Percentiles rank a stretch among this genome's conserved stretches.
Evolutionary conservation across 2,329 filamentous ascomycete species (phyloP).

Genomic region (Niveomyces coronatus): DNA sequence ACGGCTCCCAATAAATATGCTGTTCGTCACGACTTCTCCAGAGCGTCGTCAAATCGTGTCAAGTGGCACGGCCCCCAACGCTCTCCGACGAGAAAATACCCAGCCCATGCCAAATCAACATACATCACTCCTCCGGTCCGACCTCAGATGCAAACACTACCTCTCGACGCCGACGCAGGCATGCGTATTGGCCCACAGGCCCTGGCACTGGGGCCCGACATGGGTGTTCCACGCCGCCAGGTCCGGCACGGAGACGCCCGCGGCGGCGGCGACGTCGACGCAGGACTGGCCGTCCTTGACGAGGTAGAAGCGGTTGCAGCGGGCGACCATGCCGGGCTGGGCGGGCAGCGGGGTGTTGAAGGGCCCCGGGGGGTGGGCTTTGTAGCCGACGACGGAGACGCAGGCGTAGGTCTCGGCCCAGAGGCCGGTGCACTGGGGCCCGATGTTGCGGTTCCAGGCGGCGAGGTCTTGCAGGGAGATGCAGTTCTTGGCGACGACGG

Average conservation of each 20-base stretch:
- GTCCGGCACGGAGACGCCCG: constrained; percentile 1
- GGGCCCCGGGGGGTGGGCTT: neutral
- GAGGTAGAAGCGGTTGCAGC: constrained; percentile 10
- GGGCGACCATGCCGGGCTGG: constrained; percentile 11
- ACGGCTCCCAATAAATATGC: no score
- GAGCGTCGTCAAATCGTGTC: no score
- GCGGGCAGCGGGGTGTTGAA: constrained; percentile 10
- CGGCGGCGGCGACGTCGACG: neutral
- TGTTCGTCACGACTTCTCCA: no score
- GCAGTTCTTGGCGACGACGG: constrained; percentile 1
- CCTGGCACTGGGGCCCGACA: constrained; percentile 4
- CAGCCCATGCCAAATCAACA: no score
- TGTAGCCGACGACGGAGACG: neutral
- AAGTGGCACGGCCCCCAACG: no score
- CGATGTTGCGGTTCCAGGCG: constrained; percentile 10
- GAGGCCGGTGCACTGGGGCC: constrained; percentile 6
- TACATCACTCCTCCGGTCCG: no score
- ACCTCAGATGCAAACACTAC: no score
- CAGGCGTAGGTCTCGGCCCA: neutral
- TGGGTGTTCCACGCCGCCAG: constrained; percentile 11
- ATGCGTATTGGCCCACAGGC: constrained; percentile 8
- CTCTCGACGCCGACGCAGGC: constrained; percentile 9
- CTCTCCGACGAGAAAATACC: no score
- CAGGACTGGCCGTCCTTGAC: constrained; percentile 7
- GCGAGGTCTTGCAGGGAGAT: constrained; percentile 6